These are phyloP conservation scores for Ajuga chamaepitys DNA, from an alignment of 257 asterid genomes.

Conservation along the genomic window DNA sequence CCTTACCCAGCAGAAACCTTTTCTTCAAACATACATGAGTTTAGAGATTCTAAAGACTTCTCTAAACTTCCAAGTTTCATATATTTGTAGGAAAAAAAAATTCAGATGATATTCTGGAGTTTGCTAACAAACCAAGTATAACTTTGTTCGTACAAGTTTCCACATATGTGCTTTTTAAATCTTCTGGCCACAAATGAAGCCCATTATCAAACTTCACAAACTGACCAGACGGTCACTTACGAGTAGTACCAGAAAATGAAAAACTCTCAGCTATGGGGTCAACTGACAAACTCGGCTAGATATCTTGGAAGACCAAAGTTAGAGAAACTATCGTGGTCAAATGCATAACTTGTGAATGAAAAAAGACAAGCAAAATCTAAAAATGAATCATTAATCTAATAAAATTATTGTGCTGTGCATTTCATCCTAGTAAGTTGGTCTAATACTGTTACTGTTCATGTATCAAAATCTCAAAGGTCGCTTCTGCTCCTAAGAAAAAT, in stretches of 20 bases:
- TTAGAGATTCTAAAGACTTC: neutral
- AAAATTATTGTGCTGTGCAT: neutral
- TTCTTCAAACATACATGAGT: neutral
- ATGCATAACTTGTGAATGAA: neutral
- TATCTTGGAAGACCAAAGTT: neutral
- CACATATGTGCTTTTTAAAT: neutral
- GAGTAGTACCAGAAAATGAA: constrained; percentile 3
- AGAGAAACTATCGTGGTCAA: neutral
- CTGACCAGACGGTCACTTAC: neutral
- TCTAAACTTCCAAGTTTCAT: neutral
- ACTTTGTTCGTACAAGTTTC: neutral
- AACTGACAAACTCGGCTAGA: neutral
- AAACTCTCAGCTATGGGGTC: constrained; percentile 1
- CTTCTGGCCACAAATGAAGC: neutral
- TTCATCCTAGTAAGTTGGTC: constrained; percentile 1
- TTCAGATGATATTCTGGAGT: neutral
- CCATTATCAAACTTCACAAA: neutral
- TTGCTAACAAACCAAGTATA: neutral
- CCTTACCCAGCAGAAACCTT: neutral
- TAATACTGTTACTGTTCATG: neutral
- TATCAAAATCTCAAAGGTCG: neutral
- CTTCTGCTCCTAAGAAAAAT: constrained; percentile 9
- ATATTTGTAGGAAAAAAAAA: neutral
- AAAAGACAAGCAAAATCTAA: neutral
- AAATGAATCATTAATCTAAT: neutral